Evolutionary conservation across 2,329 filamentous ascomycete genomes (phyloP).

Genomic region (Beauveria brongniartii): DNA sequence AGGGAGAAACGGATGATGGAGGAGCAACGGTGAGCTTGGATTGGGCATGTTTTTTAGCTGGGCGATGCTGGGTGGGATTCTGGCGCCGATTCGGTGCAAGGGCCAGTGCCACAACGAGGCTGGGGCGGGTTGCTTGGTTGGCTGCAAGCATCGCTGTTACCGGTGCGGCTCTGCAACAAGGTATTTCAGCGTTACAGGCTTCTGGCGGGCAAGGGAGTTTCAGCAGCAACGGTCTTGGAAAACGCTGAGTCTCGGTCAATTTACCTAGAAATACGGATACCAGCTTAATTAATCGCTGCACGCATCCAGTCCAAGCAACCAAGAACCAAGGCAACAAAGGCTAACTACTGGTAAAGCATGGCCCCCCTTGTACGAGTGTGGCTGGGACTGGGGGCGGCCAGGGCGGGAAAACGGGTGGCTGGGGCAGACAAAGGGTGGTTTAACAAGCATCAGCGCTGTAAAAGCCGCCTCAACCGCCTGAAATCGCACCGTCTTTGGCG

Average conservation of each 20-base stretch:
- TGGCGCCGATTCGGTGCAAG: constrained; percentile 7
- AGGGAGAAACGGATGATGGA: not conserved
- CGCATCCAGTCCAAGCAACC: too few species aligned
- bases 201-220: not conserved
- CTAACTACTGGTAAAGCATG: too few species aligned
- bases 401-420: constrained; percentile 5
- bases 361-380: not conserved
- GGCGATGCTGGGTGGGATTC: not conserved
- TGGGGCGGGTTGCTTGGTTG: not conserved
- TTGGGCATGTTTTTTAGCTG: constrained; percentile 7
- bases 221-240: not conserved
- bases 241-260: not conserved
- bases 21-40: not conserved
- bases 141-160: too few species aligned
- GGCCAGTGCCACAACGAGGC: constrained; percentile 5
- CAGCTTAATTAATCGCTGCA: not conserved
- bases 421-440: not conserved
- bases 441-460: too few species aligned
- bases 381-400: constrained; percentile 2
- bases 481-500: too few species aligned
- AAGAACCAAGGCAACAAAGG: too few species aligned
- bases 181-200: not conserved
- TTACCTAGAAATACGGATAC: not conserved
- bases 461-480: too few species aligned
- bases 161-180: not conserved